These are phyloP conservation scores for Trametes pubescens DNA, from an alignment of 1,284 basidiomycete genomes.

Conservation along the genomic window DNA sequence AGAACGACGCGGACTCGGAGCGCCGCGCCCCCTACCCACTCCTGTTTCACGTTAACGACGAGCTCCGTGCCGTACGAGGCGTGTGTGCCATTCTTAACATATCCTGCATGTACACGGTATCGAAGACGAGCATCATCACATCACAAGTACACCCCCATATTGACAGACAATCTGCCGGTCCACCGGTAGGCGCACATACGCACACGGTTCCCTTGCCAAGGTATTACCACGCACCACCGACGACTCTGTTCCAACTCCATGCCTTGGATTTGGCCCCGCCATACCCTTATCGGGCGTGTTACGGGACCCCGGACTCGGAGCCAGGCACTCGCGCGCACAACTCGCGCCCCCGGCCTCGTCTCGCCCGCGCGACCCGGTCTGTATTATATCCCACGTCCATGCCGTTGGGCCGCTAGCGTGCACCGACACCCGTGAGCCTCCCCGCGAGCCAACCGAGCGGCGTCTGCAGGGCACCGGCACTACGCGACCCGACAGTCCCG, in stretches of 20 bases:
- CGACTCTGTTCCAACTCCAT: not conserved
- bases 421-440: conserved; percentile 68
- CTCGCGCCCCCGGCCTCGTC: conserved; percentile 5
- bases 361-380: not conserved
- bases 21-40: not conserved
- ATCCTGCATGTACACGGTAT: conserved; percentile 5
- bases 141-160: not conserved
- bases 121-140: not conserved
- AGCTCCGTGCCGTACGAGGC: conserved; percentile 4
- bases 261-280: conserved; percentile 16
- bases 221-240: not conserved
- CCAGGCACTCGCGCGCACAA: conserved; percentile 12
- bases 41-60: conserved; percentile 1
- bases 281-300: conserved; percentile 23
- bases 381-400: conserved; percentile 2
- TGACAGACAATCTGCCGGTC: conserved; percentile 9
- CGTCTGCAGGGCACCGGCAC: conserved; percentile 63
- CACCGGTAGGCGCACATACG: not conserved
- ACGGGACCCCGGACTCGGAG: conserved; percentile 22
- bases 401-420: conserved; percentile 46
- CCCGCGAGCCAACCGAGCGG: conserved; percentile 85
- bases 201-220: conserved; percentile 9
- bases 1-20: not conserved
- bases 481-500: conserved; percentile 63
- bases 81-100: conserved; percentile 3